Base-by-base conservation (phyloP, 208 protist genomes). In the Leishmania turanica region DNA sequence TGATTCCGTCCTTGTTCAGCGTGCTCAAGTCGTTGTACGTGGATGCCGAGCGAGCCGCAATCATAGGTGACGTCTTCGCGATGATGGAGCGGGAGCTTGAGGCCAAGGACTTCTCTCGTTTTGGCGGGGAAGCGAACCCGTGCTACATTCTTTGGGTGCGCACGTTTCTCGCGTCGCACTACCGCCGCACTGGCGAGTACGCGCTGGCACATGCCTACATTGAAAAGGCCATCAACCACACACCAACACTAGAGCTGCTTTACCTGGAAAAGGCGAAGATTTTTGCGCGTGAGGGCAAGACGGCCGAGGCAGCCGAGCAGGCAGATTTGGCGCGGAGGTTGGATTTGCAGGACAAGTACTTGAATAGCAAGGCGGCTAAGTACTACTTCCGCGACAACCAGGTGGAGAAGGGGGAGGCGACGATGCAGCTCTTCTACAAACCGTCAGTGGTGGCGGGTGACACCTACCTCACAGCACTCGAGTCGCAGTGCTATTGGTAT, bases 401-500 rank as follows among this genome's bases (percentile, higher is more conserved):
- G n/a, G 81, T 96, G 47, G 83, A 88, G 56, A 88, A 94, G 68
- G 98, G 95, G 1, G 90, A 98, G 79, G 76, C 88, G 34, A 96
- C 89, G 49, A 94, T 99, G 87, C 90, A 93, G 73, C 78, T 98
- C 53, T 99, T 99, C 87, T 97, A 92, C 91, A 95, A 92, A 72
- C 51, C 84, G 27, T 83, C 81, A 37, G 69, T 79, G 47, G 88
- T 88, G 42, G 64, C 45, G 37, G 92, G 87, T 1, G 91, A 96
- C 81, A 96, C 90, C 40, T 95, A 92, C 81, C 87, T 96, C 51
- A 93, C 82, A 51, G 88, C 91, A 62, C 86, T 95, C 34, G 98
- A 99, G 53, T 99, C 99, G 87, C 98, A 99, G 88, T 98, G 96
- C 89, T 96, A 94, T 81, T 99, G 99, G 98, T 99, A 98, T 84